Conservation (phyloP, 768 basidiomycete genomes). For the Leccinum pellstonianum region DNA sequence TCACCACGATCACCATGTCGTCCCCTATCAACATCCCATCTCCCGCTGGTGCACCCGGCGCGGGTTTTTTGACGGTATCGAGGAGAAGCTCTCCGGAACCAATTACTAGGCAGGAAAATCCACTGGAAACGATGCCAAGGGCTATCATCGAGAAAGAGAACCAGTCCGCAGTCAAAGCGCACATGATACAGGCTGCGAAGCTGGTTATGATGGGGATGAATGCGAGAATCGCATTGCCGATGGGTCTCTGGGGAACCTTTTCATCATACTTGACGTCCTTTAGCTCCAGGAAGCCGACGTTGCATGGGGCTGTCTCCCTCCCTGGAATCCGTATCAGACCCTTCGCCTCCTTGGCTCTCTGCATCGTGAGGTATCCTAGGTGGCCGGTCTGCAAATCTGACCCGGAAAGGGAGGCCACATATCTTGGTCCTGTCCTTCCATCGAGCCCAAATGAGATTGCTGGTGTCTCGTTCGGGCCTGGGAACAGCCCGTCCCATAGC, state of each 20-base stretch:
- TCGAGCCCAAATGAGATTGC: conserved; percentile 31
- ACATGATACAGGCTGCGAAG: conserved; percentile 22
- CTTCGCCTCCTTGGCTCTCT: conserved; percentile 10
- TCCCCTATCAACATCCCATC: conserved; percentile 32
- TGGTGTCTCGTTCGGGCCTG: conserved; percentile 28
- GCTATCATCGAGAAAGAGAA: conserved; percentile 32
- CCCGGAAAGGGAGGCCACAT: conserved; percentile 28
- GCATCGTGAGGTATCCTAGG: conserved; percentile 28
- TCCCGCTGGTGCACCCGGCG: conserved; percentile 28
- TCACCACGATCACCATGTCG: conserved; percentile 29
- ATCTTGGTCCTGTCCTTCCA: conserved; percentile 29
- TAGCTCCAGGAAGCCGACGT: conserved; percentile 25
- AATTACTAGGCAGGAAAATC: conserved; percentile 29
- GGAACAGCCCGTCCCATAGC: conserved; percentile 35
- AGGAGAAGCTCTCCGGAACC: conserved; percentile 30
- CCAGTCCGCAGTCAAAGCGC: conserved; percentile 32
- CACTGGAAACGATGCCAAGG: conserved; percentile 34
- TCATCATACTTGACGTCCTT: conserved; percentile 22
- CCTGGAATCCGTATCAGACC: background rate
- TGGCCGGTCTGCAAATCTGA: conserved; percentile 31
- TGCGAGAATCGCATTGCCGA: conserved; percentile 17
- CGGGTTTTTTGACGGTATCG: conserved; percentile 17
- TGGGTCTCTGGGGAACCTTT: conserved; percentile 4
- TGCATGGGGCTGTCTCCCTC: conserved; percentile 18
- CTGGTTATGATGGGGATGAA: conserved; percentile 27